Evolutionary conservation across 1,284 basidiomycete species (phyloP).

Genomic region (Rhizopogon parksii): DNA sequence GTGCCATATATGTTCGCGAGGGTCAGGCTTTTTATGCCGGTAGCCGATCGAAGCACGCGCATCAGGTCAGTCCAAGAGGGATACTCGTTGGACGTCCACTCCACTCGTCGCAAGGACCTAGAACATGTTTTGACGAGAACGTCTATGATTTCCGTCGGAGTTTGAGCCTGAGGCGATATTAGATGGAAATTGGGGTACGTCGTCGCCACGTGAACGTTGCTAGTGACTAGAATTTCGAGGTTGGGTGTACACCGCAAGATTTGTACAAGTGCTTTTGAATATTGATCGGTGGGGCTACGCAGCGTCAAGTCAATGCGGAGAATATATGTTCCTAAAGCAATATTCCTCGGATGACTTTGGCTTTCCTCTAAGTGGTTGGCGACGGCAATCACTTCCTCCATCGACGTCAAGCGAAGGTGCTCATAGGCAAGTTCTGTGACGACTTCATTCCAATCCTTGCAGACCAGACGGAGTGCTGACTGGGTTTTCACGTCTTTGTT

Average conservation of each 20-base stretch:
- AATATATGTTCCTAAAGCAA: slow-evolving; percentile 32
- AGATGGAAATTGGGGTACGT: slow-evolving; percentile 15
- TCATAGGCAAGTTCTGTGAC: slow-evolving; percentile 32
- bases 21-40: slow-evolving; percentile 27
- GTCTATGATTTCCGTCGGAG: slow-evolving; percentile 18
- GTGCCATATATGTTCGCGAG: slow-evolving; percentile 31
- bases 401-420: slow-evolving; percentile 32
- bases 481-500: slow-evolving; percentile 10
- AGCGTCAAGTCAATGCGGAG: slow-evolving; percentile 35
- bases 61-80: slow-evolving; percentile 25
- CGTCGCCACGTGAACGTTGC: slow-evolving; percentile 26
- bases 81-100: slow-evolving; percentile 28
- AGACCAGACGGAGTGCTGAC: slow-evolving; percentile 22
- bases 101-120: slow-evolving; percentile 22
- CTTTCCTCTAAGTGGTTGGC: slow-evolving; percentile 30
- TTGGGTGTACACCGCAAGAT: slow-evolving; percentile 32
- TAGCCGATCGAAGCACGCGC: slow-evolving; percentile 16
- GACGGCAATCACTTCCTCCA: slow-evolving; percentile 26
- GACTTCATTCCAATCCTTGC: slow-evolving; percentile 29
- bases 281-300: slow-evolving; percentile 22
- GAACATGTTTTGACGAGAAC: slow-evolving; percentile 20
- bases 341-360: slow-evolving; percentile 12
- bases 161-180: slow-evolving; percentile 20
- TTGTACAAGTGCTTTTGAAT: slow-evolving; percentile 24
- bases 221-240: slow-evolving; percentile 32